Evolutionary conservation across 352 stramenopile genomes (phyloP).

Genomic region (Globisporangium megalacanthum): DNA sequence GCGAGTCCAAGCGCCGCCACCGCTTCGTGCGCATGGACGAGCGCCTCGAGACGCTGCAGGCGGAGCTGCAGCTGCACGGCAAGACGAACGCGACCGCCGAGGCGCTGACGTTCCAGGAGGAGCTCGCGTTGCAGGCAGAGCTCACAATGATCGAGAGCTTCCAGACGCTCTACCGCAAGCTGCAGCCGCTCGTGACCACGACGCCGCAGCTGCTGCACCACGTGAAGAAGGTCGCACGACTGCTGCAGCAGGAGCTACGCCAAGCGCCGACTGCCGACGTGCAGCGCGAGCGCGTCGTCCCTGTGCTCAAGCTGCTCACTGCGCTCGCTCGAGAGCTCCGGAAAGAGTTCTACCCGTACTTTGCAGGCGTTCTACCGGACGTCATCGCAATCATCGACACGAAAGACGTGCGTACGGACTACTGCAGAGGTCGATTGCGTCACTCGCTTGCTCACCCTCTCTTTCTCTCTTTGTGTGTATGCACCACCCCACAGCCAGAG

Average conservation of each 20-base stretch:
- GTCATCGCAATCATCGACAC: slow-evolving; percentile 80
- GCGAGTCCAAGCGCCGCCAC: slow-evolving; percentile 56
- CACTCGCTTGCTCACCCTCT: background rate
- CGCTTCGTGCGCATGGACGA: slow-evolving; percentile 84
- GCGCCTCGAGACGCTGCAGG: slow-evolving; percentile 70
- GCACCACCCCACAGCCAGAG: slow-evolving; percentile 43
- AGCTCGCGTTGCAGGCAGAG: slow-evolving; percentile 72
- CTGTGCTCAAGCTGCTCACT: slow-evolving; percentile 78
- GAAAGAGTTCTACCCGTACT: slow-evolving; percentile 86
- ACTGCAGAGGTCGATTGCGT: background rate
- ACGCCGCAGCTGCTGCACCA: slow-evolving; percentile 83
- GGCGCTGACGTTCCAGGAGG: slow-evolving; percentile 75
- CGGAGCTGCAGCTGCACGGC: slow-evolving; percentile 73
- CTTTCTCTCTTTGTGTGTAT: background rate
- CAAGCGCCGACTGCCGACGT: slow-evolving; percentile 45
- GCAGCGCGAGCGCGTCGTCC: slow-evolving; percentile 61
- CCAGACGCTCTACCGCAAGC: slow-evolving; percentile 60
- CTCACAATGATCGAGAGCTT: slow-evolving; percentile 82
- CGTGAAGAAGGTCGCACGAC: slow-evolving; percentile 60
- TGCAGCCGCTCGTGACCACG: slow-evolving; percentile 71
- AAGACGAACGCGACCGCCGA: slow-evolving; percentile 71
- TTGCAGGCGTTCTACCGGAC: slow-evolving; percentile 47
- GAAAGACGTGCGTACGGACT: slow-evolving; percentile 56
- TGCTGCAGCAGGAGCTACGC: slow-evolving; percentile 56
- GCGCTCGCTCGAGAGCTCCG: slow-evolving; percentile 76